A percentile compares a stretch with the other conserved stretches of the same genome.
Evolutionary conservation across 2,329 filamentous ascomycete genomes (phyloP).

Genomic region (Fulvia fulva): DNA sequence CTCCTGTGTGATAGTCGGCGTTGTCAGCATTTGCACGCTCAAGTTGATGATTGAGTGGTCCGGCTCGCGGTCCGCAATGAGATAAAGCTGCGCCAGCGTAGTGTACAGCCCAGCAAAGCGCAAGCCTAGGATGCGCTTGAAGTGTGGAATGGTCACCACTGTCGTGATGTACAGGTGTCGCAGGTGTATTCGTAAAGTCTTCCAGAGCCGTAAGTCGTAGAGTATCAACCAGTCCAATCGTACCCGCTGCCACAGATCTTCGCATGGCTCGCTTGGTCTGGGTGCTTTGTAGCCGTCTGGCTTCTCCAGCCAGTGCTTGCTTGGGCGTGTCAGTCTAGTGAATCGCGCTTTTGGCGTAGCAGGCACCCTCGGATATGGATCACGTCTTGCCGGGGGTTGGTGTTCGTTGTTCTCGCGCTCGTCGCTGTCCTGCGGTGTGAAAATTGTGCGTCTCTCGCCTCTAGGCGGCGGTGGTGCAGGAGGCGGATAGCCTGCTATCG

Average conservation of each 20-base stretch:
- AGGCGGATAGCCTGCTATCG: constrained; percentile 69
- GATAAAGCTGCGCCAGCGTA: constrained; percentile 84
- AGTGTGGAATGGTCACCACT: constrained; percentile 89
- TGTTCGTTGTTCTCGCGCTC: constrained; percentile 46
- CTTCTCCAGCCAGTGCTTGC: constrained; percentile 81
- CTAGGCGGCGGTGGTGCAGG: constrained; percentile 56
- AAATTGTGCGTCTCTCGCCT: constrained; percentile 21
- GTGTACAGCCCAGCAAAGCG: constrained; percentile 96
- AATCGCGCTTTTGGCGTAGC: constrained; percentile 63
- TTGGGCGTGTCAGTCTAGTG: constrained; percentile 56
- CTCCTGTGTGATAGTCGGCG: constrained; percentile 92
- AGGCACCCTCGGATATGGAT: constrained; percentile 60
- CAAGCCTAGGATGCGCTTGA: constrained; percentile 88
- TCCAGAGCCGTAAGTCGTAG: constrained; percentile 95
- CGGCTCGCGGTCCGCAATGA: constrained; percentile 92
- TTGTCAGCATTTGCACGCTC: constrained; percentile 93
- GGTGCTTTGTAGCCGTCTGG: constrained; percentile 59
- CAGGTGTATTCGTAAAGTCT: constrained; percentile 84
- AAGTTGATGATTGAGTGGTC: constrained; percentile 99
- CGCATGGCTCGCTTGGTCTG: constrained; percentile 58
- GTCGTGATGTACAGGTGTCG: constrained; percentile 94
- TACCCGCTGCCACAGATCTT: constrained; percentile 85
- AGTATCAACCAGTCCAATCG: constrained; percentile 91
- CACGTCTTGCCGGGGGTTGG: constrained; percentile 38
- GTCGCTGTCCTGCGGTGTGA: constrained; percentile 32